phyloP scores from a whole-genome alignment of 306 rosid genomes.

The Ammopiptanthus mongolicus region DNA sequence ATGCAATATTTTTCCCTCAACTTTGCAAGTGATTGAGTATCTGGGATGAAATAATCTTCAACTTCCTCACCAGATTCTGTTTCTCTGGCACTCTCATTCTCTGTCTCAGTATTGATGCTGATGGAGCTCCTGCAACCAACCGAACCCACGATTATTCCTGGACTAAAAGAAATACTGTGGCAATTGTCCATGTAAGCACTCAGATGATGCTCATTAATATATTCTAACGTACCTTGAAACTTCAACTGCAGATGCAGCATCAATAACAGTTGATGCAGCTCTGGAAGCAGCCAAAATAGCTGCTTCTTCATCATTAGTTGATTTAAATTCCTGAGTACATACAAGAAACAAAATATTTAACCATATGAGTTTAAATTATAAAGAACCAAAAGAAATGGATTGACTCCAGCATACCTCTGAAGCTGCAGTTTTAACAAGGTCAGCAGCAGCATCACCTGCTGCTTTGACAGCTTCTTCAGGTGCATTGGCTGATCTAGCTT shows the following conservation, averaged over 20 bases:
- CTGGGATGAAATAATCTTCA: slow-evolving; percentile 80
- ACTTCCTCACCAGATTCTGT: slow-evolving; percentile 48
- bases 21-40: slow-evolving; percentile 60
- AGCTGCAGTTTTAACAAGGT: slow-evolving; percentile 92
- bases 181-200: slow-evolving; percentile 2
- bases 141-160: slow-evolving; percentile 5
- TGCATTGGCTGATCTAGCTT: slow-evolving; percentile 90
- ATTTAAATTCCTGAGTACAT: slow-evolving; percentile 58
- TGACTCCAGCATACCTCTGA: slow-evolving; percentile 50
- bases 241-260: slow-evolving; percentile 85
- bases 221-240: slow-evolving; percentile 60
- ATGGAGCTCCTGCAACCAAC: slow-evolving; percentile 59
- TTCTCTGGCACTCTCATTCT: slow-evolving; percentile 36
- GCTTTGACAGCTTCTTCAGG: slow-evolving; percentile 92
- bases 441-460: slow-evolving; percentile 97
- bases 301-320: slow-evolving; percentile 65
- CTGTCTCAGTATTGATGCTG: slow-evolving; percentile 31
- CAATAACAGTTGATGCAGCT: slow-evolving; percentile 86
- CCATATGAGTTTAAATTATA: neutral
- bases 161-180: neutral
- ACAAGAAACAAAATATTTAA: slow-evolving; percentile 17
- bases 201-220: neutral
- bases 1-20: slow-evolving; percentile 90
- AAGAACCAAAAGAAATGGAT: neutral
- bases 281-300: slow-evolving; percentile 88